Evolutionary conservation across 139 green algal species (phyloP), one percentile per base, ranked within the genome.

Genomic region (Cymbomonas tetramitiformis): DNA sequence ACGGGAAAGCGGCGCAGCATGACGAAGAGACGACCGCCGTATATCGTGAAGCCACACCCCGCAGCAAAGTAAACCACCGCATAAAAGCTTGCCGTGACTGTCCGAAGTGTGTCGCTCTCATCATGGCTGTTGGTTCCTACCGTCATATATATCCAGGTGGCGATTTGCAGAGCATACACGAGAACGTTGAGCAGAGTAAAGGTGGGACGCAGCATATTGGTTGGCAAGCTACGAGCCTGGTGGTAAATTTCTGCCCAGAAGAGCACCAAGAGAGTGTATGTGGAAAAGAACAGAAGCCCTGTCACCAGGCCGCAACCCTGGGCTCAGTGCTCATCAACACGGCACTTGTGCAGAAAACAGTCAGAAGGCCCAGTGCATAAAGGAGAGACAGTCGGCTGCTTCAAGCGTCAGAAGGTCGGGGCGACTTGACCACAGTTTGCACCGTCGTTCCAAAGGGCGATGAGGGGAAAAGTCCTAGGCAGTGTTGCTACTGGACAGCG

Each of bases 231-330:
- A 31, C 81, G 73, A 0, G 87, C 90, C 59, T 98, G 90, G 56
- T 96, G 86, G 65, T 95, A 98, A 38, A 98, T 98, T 66, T 98
- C 90, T 10, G 88, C 89, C 87, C 87, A 98, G 56, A 98, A 98
- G 19, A 97, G 79, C 34, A 97, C 83, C 33, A 97, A 77, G 40
- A 96, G 73, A 0, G 88, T 97, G 80, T 96, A 97, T 5, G 90
- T 96, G 18, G 83, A 90, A 73, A 96, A 96, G 73, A 95, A 97
- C 21, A 97, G 70, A 46, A 97, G 74, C 32, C 88, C 85, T n/a
- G n/a, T n/a, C n/a, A n/a, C n/a, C n/a, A n/a, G n/a, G n/a, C n/a
- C n/a, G n/a, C n/a, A n/a, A n/a, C n/a, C n/a, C n/a, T n/a, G n/a
- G n/a, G n/a, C n/a, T n/a, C n/a, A n/a, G n/a, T n/a, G n/a, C n/a